Evolutionary conservation across 305 asterid genomes (phyloP), one percentile per base, ranked within the genome.

Genomic region (Striga hermonthica): DNA sequence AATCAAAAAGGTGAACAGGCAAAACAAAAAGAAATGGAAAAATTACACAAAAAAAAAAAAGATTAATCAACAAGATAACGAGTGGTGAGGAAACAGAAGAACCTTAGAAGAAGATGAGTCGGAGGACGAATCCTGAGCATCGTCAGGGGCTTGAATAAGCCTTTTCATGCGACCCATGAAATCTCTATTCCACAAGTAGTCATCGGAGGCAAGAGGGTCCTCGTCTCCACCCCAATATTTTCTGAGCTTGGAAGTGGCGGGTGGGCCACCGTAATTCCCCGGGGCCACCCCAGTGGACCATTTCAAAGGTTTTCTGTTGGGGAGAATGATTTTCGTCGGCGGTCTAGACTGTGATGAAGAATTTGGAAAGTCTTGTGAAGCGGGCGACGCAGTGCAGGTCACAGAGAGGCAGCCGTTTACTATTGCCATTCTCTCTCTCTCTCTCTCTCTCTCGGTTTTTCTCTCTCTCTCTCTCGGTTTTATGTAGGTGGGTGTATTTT

Each of bases 251-350:
- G 97, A 48, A 60, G 93, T 82, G 53, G 86, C 73, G 35, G 97
- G 90, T 56, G 95, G 93, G 74, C 92, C 95, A 10, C 93, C 95
- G 39, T 86, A 87, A 37, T 87, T 97, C 55, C 96, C 98, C 3
- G 97, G 98, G 9, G 86, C 89, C 28, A 82, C 87, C 56, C 93
- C 98, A 9, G 91, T 84, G 4, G 97, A 87, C 97, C 94, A 86
- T 76, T 89, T 89, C 86, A 73, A 10, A 1, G 96, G 79, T 80
- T 89, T 89, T 81, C 86, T 87, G 35, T 78, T 74, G 1, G 98
- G 98, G 62, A 92, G 79, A 40, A 89, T 73, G 62, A 92, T 78
- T 83, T 92, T 92, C 53, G 91, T 77, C 40, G 87, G 91, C 12
- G 66, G 80, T 75, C 82, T 71, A 7, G 78, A 16, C 34, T 44